These are phyloP conservation scores for Colletotrichum shisoi DNA, from an alignment of 2,329 filamentous ascomycete species.

Conservation along the genomic window DNA sequence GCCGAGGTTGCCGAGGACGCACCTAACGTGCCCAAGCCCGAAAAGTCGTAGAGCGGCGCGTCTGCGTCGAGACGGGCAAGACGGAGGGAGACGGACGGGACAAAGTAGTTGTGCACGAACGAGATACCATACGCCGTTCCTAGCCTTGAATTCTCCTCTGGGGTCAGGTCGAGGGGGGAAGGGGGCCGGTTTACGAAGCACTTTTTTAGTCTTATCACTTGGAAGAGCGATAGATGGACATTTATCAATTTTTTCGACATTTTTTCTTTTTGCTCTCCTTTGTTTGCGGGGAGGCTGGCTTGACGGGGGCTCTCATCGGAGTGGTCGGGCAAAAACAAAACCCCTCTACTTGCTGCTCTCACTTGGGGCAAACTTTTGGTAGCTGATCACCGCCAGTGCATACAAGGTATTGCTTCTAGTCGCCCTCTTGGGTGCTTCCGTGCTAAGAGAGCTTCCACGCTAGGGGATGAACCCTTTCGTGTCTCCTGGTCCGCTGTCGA, in stretches of 20 bases:
- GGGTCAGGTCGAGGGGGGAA: neutral
- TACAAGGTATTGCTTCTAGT: constrained; percentile 1
- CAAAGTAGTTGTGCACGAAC: constrained; percentile 7
- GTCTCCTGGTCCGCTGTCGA: too few relatives aligned
- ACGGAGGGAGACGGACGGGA: neutral
- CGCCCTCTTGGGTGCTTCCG: too few relatives aligned
- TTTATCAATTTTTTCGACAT: neutral
- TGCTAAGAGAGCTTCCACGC: too few relatives aligned
- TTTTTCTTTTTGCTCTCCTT: neutral
- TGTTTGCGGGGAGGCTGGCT: constrained; percentile 9
- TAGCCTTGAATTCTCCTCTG: constrained; percentile 5
- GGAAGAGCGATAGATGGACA: constrained; percentile 17
- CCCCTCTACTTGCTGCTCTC: neutral
- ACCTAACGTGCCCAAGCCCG: constrained; percentile 42
- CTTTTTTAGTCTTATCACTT: constrained; percentile 1
- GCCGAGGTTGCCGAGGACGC: constrained; percentile 44
- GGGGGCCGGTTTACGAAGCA: constrained; percentile 6
- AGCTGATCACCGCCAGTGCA: neutral
- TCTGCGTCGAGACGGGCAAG: neutral
- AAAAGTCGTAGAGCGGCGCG: constrained; percentile 22
- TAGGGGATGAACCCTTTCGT: too few relatives aligned
- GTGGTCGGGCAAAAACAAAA: too few relatives aligned
- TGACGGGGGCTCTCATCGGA: constrained; percentile 13
- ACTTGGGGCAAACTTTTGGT: constrained; percentile 1
- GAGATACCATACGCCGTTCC: constrained; percentile 19